phyloP scores from a whole-genome alignment of 371 early-diverging fungal species.

The Mucor irregularis region DNA sequence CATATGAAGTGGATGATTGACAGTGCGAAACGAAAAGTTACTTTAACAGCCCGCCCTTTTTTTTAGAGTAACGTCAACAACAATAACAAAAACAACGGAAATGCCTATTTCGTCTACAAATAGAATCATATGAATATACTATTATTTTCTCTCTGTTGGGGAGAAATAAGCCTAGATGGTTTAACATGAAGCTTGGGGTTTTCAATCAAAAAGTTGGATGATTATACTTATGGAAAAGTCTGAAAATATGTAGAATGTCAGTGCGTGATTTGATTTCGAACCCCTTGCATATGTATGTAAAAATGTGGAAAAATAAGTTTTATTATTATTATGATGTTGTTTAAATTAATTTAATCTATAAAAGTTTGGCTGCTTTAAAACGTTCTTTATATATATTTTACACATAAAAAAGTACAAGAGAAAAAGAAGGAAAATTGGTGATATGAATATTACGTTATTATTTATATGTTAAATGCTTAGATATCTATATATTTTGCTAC shows the following conservation, averaged over 20 bases:
- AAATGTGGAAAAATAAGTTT: background rate
- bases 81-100: background rate
- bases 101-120: background rate
- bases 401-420: no score
- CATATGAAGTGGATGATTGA: constrained; percentile 12
- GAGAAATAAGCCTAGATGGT: constrained; percentile 1
- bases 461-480: no score
- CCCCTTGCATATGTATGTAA: background rate
- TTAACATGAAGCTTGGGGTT: no score
- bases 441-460: background rate
- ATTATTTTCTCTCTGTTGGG: background rate
- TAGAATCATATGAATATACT: constrained; percentile 3
- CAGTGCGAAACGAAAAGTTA: constrained; percentile 1
- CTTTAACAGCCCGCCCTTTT: constrained; percentile 5
- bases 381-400: no score
- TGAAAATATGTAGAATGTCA: background rate
- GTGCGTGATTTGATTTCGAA: background rate
- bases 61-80: background rate
- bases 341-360: no score
- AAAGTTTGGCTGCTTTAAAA: no score
- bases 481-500: no score
- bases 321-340: no score
- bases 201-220: no score
- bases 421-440: no score
- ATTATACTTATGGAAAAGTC: background rate